phyloP scores from a whole-genome alignment of 345 rosid genomes.

The Chamaenerion angustifolium region DNA sequence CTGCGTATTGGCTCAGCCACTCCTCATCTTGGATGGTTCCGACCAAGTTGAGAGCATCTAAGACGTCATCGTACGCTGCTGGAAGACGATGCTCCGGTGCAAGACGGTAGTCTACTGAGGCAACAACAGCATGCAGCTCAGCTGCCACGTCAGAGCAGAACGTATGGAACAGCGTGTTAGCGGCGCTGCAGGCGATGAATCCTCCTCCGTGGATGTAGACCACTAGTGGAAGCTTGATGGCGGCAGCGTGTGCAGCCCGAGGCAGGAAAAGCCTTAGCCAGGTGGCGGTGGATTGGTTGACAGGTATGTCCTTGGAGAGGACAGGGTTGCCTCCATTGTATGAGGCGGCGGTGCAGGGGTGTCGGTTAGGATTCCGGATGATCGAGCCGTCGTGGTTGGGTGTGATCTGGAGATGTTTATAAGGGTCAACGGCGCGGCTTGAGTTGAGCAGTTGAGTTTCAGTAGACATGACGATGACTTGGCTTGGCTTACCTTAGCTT shows the following conservation, averaged over 20 bases:
- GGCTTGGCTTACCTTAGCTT: too few species aligned
- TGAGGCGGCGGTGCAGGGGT: conserved; percentile 9
- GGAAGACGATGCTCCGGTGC: conserved; percentile 70
- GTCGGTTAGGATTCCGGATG: conserved; percentile 13
- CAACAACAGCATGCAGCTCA: conserved; percentile 23
- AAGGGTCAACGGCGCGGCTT: conserved; percentile 11
- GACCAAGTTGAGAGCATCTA: conserved; percentile 32
- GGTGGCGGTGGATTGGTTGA: conserved; percentile 17
- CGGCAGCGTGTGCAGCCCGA: background rate
- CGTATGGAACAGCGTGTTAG: conserved; percentile 4
- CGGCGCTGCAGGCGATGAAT: conserved; percentile 28
- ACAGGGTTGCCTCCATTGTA: conserved; percentile 10
- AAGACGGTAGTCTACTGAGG: conserved; percentile 33
- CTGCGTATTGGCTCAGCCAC: conserved; percentile 27
- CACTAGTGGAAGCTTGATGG: conserved; percentile 34
- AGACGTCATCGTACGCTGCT: conserved; percentile 48
- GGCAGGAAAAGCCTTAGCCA: conserved; percentile 26
- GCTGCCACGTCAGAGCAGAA: conserved; percentile 24
- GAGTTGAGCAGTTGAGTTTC: background rate
- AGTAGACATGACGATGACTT: background rate
- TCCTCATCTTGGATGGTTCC: conserved; percentile 10
- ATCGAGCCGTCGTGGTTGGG: conserved; percentile 27
- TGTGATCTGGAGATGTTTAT: conserved; percentile 13
- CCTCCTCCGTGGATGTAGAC: conserved; percentile 58
- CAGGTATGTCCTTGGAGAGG: conserved; percentile 22